Evolutionary conservation across 2,329 filamentous ascomycete genomes (phyloP).

Genomic region (Malbranchea zuffiana): DNA sequence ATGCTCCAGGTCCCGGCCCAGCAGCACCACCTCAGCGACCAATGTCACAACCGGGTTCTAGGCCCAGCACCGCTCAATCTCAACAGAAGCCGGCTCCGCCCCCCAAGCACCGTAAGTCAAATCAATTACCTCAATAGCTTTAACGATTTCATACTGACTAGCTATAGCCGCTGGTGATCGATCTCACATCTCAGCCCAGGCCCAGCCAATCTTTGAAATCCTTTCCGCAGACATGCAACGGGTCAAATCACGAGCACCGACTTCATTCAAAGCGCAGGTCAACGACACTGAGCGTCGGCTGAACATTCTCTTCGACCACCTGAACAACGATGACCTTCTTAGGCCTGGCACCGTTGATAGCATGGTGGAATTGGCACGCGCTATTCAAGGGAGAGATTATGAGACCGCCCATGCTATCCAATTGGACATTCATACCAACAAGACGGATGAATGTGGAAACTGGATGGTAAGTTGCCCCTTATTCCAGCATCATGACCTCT

Average conservation of each 20-base stretch:
- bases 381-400: slow-evolving; percentile 59
- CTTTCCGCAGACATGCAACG: slow-evolving; percentile 77
- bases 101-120: slow-evolving; percentile 55
- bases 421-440: slow-evolving; percentile 63
- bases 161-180: slow-evolving; percentile 59
- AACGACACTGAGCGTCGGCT: slow-evolving; percentile 89
- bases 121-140: not conserved
- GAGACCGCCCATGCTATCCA: slow-evolving; percentile 57
- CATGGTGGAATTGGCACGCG: slow-evolving; percentile 45
- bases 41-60: slow-evolving; percentile 34
- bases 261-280: slow-evolving; percentile 78
- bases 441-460: slow-evolving; percentile 68
- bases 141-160: slow-evolving; percentile 9
- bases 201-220: slow-evolving; percentile 69
- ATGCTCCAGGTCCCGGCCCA: slow-evolving; percentile 34
- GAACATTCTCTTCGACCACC: slow-evolving; percentile 86
- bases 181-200: slow-evolving; percentile 69
- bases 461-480: slow-evolving; percentile 61
- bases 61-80: slow-evolving; percentile 41
- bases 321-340: slow-evolving; percentile 89
- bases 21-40: slow-evolving; percentile 20
- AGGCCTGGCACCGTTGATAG: slow-evolving; percentile 55
- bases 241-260: slow-evolving; percentile 72
- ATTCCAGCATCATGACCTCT: not conserved
- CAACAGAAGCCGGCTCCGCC: slow-evolving; percentile 42